These are phyloP conservation scores for Apiotrichum veenhuisii DNA, from an alignment of 1,284 basidiomycete genomes.

Conservation along the genomic window DNA sequence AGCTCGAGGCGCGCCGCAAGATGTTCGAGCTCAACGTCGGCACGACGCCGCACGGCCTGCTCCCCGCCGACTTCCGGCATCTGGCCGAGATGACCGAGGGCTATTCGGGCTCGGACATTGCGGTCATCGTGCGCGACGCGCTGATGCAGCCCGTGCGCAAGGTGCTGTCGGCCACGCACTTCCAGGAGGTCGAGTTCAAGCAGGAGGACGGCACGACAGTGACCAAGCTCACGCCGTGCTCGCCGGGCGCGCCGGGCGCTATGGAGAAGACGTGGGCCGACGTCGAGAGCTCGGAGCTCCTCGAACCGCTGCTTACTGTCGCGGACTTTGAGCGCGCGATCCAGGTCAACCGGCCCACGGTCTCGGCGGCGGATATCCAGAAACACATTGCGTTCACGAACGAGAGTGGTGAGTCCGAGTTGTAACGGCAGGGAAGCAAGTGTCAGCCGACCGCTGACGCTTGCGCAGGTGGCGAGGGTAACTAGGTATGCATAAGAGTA, in stretches of 20 bases:
- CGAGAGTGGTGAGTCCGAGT: constrained; percentile 55
- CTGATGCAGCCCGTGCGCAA: constrained; percentile 99
- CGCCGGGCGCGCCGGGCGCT: constrained; percentile 82
- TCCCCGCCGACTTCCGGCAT: constrained; percentile 71
- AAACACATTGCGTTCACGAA: constrained; percentile 89
- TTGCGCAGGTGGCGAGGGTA: too few species aligned
- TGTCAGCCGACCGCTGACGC: too few species aligned
- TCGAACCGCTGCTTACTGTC: constrained; percentile 74
- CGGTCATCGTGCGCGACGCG: constrained; percentile 91
- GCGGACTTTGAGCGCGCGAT: constrained; percentile 85
- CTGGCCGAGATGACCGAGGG: constrained; percentile 87
- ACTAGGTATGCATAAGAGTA: too few species aligned
- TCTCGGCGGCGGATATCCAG: constrained; percentile 81
- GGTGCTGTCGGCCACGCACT: constrained; percentile 92
- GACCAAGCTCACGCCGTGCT: constrained; percentile 82
- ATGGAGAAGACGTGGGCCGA: constrained; percentile 92
- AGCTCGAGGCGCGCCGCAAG: constrained; percentile 81
- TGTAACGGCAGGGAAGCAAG: too few species aligned
- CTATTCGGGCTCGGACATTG: constrained; percentile 93
- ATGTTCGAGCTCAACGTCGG: constrained; percentile 99
- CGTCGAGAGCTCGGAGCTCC: constrained; percentile 80
- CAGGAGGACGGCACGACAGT: constrained; percentile 50
- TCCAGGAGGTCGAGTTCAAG: constrained; percentile 59
- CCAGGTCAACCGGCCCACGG: constrained; percentile 78
- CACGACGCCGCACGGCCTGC: constrained; percentile 80